phyloP scores from a whole-genome alignment of 73 alveolate genomes.

The Paramecium sonneborni region DNA sequence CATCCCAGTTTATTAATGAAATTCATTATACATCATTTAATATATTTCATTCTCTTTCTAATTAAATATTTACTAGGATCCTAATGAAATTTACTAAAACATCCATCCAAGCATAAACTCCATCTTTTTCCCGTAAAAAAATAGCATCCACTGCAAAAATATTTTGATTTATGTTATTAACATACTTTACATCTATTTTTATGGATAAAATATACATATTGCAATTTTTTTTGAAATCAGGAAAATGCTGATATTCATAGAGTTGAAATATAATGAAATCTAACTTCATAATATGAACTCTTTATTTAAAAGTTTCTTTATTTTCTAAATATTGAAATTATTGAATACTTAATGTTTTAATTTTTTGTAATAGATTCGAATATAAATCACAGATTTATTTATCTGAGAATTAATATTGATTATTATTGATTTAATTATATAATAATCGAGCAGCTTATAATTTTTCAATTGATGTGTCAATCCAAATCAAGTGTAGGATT shows the following conservation, averaged over 20 bases:
- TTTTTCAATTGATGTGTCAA: slow-evolving; percentile 8
- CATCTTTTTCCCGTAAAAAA: not conserved
- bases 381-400: not conserved
- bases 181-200: not conserved
- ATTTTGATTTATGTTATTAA: not conserved
- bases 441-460: slow-evolving; percentile 14
- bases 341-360: not conserved
- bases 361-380: not conserved
- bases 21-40: not conserved
- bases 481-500: not conserved
- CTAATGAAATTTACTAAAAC: slow-evolving; percentile 3
- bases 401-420: not conserved
- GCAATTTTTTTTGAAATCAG: not conserved
- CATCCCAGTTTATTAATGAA: slow-evolving; percentile 9
- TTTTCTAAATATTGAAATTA: not conserved
- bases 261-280: not conserved
- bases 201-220: not conserved
- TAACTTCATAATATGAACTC: not conserved
- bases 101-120: slow-evolving; percentile 31
- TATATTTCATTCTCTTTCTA: not conserved
- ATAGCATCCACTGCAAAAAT: not conserved
- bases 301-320: not conserved
- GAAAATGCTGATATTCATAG: slow-evolving; percentile 1
- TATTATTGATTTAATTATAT: not conserved
- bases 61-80: not conserved